Base-by-base conservation (phyloP, 2,329 filamentous ascomycete species). In the Stagonosporopsis cucurbitacearum region DNA sequence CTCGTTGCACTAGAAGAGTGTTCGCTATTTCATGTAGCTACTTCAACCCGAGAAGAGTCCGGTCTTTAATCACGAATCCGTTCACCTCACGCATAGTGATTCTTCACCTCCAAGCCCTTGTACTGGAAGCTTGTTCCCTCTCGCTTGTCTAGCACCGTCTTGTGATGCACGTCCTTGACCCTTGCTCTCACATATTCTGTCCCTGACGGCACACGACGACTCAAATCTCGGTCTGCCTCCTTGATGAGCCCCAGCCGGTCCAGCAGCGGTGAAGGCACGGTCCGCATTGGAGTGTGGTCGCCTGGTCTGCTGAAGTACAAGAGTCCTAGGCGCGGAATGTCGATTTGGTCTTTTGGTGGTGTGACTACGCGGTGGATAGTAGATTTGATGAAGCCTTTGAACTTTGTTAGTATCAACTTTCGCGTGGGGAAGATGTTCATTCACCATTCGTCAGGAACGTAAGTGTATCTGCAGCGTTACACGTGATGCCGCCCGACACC, bases 301-400 rank as follows among this genome's bases (percentile, higher is more conserved):
- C 62, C 60, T 25, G 60, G 64, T 3, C 64, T 53, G 22, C 59
- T 59, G 41, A 67, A 67, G 44, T 67, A 67, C 39, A 67, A 22
- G 11, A 67, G 23, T 1, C 64, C 64, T 4, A 60, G 52, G 11
- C 64, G 76, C 46, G 82, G 79, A 0, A 81, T 72, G 39, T 81
- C 69, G 0, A 76, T 75, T 60, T 83, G 81, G 49, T 82, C 81
- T 8, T 71, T 63, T 0, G 80, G 81, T 1, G 80, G 80, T 11
- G 76, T 76, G 46, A 79, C 77, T 0, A 83, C 80, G 4, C 81
- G 76, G 47, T 83, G 80, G 12, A 82, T 71, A 23, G 75, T 79
- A 3, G 73, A 78, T 65, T 82, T 82, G 45, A 82, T 68, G 49
- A 77, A 78, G 6, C 75, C 74, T 43, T 9, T n/a, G 5, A 4